These are phyloP conservation scores for Angophora floribunda DNA, from an alignment of 345 rosid genomes.

Conservation along the genomic window DNA sequence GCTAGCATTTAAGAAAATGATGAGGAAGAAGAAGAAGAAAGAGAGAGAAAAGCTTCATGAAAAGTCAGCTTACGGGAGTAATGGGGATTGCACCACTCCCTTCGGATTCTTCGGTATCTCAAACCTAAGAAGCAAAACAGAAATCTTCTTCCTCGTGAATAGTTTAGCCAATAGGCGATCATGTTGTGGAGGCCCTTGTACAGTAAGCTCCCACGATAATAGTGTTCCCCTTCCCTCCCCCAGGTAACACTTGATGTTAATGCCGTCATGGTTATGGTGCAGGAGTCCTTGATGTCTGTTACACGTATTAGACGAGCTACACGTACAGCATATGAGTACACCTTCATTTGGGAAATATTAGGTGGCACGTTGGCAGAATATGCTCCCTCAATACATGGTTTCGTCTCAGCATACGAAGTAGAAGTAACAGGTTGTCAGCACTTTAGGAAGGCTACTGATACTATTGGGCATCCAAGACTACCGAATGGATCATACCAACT, in stretches of 20 bases:
- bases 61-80: too few relatives aligned
- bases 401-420: neutral
- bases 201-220: neutral
- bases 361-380: neutral
- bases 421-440: neutral
- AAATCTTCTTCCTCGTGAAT: too few relatives aligned
- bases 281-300: neutral
- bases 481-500: fast-evolving
- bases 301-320: too few relatives aligned
- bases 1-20: too few relatives aligned
- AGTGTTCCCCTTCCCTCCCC: neutral
- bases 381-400: neutral
- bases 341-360: neutral
- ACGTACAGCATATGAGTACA: neutral
- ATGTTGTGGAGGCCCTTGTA: neutral
- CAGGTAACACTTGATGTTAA: neutral
- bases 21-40: neutral
- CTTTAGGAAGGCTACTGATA: neutral
- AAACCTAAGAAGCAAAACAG: too few relatives aligned
- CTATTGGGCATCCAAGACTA: too few relatives aligned
- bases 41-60: too few relatives aligned
- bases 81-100: too few relatives aligned
- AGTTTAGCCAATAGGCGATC: neutral
- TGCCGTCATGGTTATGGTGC: neutral
- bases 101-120: too few relatives aligned